Conservation (phyloP, 2,329 filamentous ascomycete genomes). For the Colletotrichum sp. region DNA sequence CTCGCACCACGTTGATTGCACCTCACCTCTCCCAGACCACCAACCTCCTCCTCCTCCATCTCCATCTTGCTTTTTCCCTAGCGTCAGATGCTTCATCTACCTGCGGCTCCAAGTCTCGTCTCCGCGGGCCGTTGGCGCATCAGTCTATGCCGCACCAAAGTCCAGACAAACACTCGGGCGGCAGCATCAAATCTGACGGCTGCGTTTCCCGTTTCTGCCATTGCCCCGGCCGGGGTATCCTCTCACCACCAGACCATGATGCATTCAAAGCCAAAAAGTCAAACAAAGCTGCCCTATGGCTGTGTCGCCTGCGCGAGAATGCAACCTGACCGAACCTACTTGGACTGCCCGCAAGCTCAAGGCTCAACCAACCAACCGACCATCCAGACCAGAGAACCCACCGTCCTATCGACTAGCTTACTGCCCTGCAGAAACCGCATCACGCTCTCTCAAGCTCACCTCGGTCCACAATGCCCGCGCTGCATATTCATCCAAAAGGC, state of each 20-base stretch:
- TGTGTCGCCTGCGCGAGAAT: not conserved
- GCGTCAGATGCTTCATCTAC: not conserved
- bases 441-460: not conserved
- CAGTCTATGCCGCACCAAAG: not conserved
- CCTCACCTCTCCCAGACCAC: not conserved
- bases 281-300: not conserved
- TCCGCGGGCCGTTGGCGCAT: not conserved
- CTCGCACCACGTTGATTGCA: not conserved
- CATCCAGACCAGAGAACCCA: not conserved
- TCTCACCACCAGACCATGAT: not conserved
- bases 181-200: not conserved
- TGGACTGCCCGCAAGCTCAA: not conserved
- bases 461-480: not conserved
- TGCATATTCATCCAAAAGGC: not conserved
- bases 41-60: not conserved
- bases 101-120: not conserved
- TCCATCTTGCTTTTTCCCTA: not conserved
- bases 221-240: conserved; percentile 11
- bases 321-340: not conserved
- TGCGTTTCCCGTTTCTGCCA: conserved; percentile 1
- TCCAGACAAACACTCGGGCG: not conserved
- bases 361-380: not conserved
- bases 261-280: not conserved
- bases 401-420: not conserved
- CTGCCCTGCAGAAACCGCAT: not conserved